phyloP scores from a whole-genome alignment of 768 basidiomycete species.

The Podaxis sp. region DNA sequence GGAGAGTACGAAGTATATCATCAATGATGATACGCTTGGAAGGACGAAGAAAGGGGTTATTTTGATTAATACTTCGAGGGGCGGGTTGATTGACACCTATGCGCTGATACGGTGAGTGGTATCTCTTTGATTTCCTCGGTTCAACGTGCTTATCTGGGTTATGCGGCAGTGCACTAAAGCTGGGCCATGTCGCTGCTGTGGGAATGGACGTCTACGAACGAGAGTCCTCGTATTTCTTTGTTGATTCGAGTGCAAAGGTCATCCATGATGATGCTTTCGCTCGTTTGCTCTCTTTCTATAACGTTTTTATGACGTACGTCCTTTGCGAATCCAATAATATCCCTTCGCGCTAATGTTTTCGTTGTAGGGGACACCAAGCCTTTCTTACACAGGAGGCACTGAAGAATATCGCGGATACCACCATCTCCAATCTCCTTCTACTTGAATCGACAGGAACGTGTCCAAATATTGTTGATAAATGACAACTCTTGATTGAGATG shows the following conservation, averaged over 20 bases:
- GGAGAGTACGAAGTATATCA: slow-evolving; percentile 36
- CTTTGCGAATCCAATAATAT: neutral
- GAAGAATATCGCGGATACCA: slow-evolving; percentile 38
- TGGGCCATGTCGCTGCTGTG: slow-evolving; percentile 38
- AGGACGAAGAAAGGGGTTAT: slow-evolving; percentile 39
- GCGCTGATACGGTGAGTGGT: slow-evolving; percentile 36
- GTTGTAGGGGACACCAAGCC: slow-evolving; percentile 40
- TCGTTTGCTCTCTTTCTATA: slow-evolving; percentile 44
- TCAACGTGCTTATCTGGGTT: neutral
- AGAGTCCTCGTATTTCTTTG: slow-evolving; percentile 41
- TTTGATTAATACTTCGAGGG: slow-evolving; percentile 42
- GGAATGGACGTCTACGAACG: slow-evolving; percentile 43
- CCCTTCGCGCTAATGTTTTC: neutral
- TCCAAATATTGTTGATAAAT: slow-evolving; percentile 22
- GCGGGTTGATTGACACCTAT: slow-evolving; percentile 39
- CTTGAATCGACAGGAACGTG: slow-evolving; percentile 31
- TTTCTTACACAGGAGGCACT: slow-evolving; percentile 41
- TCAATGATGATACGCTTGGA: slow-evolving; percentile 36
- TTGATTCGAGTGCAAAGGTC: slow-evolving; percentile 40
- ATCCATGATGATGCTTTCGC: slow-evolving; percentile 44
- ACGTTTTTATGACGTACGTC: slow-evolving; percentile 42
- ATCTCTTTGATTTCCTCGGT: neutral
- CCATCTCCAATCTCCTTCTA: slow-evolving; percentile 33
- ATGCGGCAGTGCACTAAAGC: slow-evolving; percentile 32
- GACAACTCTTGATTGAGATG: neutral